Evolutionary conservation across 768 basidiomycete genomes (phyloP), one percentile per base, ranked within the genome.

Genomic region (Scleroderma bovista): DNA sequence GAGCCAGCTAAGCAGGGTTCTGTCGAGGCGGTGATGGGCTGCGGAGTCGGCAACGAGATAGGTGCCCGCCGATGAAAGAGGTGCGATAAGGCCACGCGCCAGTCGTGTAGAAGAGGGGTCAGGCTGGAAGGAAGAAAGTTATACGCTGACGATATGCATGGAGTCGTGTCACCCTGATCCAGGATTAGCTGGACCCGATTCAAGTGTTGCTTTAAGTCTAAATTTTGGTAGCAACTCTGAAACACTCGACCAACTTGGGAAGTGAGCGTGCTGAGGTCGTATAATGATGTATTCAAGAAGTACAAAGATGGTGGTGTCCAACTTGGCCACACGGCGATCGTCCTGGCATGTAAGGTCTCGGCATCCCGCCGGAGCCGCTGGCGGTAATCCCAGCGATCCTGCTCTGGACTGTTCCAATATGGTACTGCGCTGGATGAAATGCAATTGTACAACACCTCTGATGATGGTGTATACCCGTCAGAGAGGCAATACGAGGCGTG

Each of bases 371-470:
- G 32, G 47, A 11, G 39, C 53, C 36, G 42, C 24, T 44, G 23
- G 13, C 11, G 8, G 26, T 44, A 44, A 9, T 44, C 42, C 29
- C 24, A 10, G 5, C n/a, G 29, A 19, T 4, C 4, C 4, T 9
- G 4, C 9, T 65, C 63, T 13, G 49, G 51, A 29, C 60, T 62
- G 16, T 3, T 0, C 3, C 57, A 40, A 6, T 58, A 62, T 4
- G 42, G 0, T 11, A 5, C 3, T 10, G 53, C 51, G 12, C 33
- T 48, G 0, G 16, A 1, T 1, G 3, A 29, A 43, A 56, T 29
- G 31, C 45, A 49, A 9, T 4, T 12, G 12, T 34, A 12, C 29
- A 64, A 15, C 24, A 3, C 41, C 2, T 6, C 1, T 37, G 3
- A 1, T 3, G 52, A 52, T 1, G 52, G 61, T 13, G 2, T 4